These are phyloP conservation scores for Plasmodium vinckei DNA, from an alignment of 169 alveolate genomes.

Conservation along the genomic window DNA sequence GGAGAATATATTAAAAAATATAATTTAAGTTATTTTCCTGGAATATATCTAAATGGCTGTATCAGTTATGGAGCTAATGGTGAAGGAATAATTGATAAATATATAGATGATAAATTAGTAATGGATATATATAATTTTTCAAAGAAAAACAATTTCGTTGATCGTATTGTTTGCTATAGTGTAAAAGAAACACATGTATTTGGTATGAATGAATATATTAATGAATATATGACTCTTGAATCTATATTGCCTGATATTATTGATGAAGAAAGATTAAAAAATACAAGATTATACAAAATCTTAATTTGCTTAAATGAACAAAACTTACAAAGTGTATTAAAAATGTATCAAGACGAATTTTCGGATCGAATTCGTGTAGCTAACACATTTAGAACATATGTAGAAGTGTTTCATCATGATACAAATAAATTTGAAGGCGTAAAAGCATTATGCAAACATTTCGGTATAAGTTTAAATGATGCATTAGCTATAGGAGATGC, in stretches of 20 bases:
- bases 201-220: conserved; percentile 45
- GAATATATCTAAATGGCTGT: conserved; percentile 80
- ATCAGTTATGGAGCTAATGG: conserved; percentile 78
- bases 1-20: conserved; percentile 42
- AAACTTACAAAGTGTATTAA: conserved; percentile 67
- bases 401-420: conserved; percentile 80
- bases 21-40: conserved; percentile 72
- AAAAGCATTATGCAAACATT: conserved; percentile 77
- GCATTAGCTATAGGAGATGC: conserved; percentile 88
- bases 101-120: conserved; percentile 39
- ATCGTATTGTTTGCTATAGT: conserved; percentile 69
- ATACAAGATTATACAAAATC: conserved; percentile 58
- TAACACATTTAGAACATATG: conserved; percentile 78
- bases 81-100: conserved; percentile 25
- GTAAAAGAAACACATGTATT: conserved; percentile 54
- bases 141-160: conserved; percentile 47
- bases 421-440: conserved; percentile 85
- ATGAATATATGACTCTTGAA: conserved; percentile 12
- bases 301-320: conserved; percentile 75
- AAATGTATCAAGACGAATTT: conserved; percentile 72
- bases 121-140: conserved; percentile 60
- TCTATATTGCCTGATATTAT: conserved; percentile 29
- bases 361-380: conserved; percentile 77
- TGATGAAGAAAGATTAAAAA: conserved; percentile 39
- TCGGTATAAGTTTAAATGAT: conserved; percentile 74